Evolutionary conservation across 306 rosid genomes (phyloP).

Genomic region (Glycine soja): DNA sequence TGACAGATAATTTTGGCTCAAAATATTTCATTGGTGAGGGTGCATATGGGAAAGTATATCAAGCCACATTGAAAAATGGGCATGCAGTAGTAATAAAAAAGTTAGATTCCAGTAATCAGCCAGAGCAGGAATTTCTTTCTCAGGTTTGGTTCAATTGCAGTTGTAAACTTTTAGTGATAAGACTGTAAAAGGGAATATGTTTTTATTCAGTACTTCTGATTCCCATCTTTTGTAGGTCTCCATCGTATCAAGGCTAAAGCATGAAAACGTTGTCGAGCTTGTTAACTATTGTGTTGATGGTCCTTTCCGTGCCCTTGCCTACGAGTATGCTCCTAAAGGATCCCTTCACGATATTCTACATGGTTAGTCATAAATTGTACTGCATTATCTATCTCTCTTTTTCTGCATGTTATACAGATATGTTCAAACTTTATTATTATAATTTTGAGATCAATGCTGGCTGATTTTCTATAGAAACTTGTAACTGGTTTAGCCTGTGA

Average conservation of each 20-base stretch:
- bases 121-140: constrained; percentile 75
- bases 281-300: constrained; percentile 76
- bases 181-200: not conserved
- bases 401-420: constrained; percentile 14
- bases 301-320: constrained; percentile 74
- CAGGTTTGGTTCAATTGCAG: constrained; percentile 57
- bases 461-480: constrained; percentile 5
- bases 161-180: not conserved
- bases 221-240: constrained; percentile 60
- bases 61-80: constrained; percentile 61
- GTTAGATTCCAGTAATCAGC: constrained; percentile 76
- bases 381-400: not conserved
- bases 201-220: constrained; percentile 16
- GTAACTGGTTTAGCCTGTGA: constrained; percentile 16
- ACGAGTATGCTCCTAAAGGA: constrained; percentile 78
- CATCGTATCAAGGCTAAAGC: constrained; percentile 79
- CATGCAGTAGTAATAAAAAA: constrained; percentile 74
- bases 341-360: constrained; percentile 84
- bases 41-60: constrained; percentile 79
- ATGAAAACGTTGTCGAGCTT: constrained; percentile 74
- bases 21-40: constrained; percentile 81
- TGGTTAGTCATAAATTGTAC: constrained; percentile 53
- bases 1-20: constrained; percentile 73
- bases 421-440: constrained; percentile 1
- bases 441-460: constrained; percentile 8